These are phyloP conservation scores for Cryptosporidium tyzzeri DNA, from an alignment of 169 alveolate species.

Conservation along the genomic window DNA sequence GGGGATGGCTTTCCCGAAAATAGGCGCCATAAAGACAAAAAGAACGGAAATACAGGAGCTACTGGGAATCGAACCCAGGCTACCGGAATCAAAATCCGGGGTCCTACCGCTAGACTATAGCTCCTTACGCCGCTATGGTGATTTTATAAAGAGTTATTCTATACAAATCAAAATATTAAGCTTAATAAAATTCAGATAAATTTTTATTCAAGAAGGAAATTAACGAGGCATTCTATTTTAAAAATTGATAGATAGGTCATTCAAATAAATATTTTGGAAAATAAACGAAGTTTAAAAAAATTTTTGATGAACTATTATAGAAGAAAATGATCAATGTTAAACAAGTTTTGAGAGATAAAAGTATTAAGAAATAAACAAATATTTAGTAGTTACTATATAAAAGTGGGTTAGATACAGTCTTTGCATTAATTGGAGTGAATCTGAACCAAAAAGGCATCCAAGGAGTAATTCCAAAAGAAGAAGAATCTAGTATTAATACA, in stretches of 20 bases:
- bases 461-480: constrained; percentile 49
- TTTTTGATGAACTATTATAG: background rate
- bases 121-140: constrained; percentile 17
- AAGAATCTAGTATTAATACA: constrained; percentile 18
- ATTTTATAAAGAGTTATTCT: background rate
- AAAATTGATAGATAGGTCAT: too few species aligned
- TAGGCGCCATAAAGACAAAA: background rate
- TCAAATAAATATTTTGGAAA: too few species aligned
- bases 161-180: background rate
- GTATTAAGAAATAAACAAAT: background rate
- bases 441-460: constrained; percentile 70
- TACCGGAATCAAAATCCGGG: constrained; percentile 79
- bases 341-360: background rate
- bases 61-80: constrained; percentile 79
- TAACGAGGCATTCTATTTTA: too few species aligned
- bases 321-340: background rate
- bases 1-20: background rate
- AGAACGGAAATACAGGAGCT: constrained; percentile 24
- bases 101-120: constrained; percentile 79
- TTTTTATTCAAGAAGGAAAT: background rate
- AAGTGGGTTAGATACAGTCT: constrained; percentile 14
- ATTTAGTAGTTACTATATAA: background rate
- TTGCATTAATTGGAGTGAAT: constrained; percentile 26
- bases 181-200: background rate
- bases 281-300: too few species aligned